A percentile compares a stretch with the other conserved stretches of the same genome.
Conservation (phyloP, 2,329 filamentous ascomycete species). For the Neopestalotiopsis sp. region DNA sequence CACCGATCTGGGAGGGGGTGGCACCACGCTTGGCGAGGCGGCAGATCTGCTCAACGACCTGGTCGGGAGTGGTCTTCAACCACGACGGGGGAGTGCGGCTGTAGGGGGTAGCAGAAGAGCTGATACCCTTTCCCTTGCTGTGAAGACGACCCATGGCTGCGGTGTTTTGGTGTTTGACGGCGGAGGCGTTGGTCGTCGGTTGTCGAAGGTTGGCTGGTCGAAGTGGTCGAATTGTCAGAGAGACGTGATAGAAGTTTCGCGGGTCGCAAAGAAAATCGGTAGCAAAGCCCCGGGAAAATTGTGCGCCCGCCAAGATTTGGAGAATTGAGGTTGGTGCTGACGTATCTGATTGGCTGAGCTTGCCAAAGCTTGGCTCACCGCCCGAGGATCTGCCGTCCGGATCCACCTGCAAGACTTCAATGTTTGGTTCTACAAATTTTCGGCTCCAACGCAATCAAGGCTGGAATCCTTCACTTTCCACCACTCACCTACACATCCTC, state of each 20-base stretch:
- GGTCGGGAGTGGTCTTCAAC: constrained; percentile 98
- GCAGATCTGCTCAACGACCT: constrained; percentile 99
- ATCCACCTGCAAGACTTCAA: neutral
- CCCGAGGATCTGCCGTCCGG: constrained; percentile 12
- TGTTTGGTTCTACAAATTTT: constrained; percentile 1
- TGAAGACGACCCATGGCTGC: constrained; percentile 95
- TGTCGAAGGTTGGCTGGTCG: constrained; percentile 17
- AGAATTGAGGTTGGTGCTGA: constrained; percentile 6
- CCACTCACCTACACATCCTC: too few species aligned
- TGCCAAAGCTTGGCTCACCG: neutral
- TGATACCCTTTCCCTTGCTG: constrained; percentile 99
- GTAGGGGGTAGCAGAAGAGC: constrained; percentile 94
- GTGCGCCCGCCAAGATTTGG: constrained; percentile 18
- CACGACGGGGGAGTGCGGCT: constrained; percentile 90
- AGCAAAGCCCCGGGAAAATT: constrained; percentile 5
- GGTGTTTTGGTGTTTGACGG: constrained; percentile 39
- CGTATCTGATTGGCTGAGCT: constrained; percentile 7
- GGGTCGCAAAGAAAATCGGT: constrained; percentile 3
- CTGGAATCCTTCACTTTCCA: neutral
- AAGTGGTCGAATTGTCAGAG: constrained; percentile 4
- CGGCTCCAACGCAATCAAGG: neutral
- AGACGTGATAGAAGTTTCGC: constrained; percentile 32
- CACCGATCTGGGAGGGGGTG: constrained; percentile 98
- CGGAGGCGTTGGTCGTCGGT: constrained; percentile 15
- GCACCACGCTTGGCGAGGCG: constrained; percentile 99